Conservation (phyloP, 2,329 filamentous ascomycete species). For the Verticillium albo-atrum region DNA sequence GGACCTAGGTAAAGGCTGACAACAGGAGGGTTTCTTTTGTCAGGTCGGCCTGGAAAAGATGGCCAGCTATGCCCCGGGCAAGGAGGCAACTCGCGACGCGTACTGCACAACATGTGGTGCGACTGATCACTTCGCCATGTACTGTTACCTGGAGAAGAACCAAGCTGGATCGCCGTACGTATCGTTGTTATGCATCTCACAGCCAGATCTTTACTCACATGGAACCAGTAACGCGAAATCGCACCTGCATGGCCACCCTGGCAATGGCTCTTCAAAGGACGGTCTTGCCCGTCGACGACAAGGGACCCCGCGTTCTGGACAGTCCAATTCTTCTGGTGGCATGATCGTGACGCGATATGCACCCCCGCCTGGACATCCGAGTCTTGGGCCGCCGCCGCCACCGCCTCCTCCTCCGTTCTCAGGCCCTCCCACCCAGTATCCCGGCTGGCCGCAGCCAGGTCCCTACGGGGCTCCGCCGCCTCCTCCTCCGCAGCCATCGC, state of each 20-base stretch:
- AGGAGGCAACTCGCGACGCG: constrained; percentile 8
- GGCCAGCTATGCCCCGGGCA: constrained; percentile 4
- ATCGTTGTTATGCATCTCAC: neutral
- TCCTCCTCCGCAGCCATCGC: constrained; percentile 3
- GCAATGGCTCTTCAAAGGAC: neutral
- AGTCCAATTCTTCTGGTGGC: neutral
- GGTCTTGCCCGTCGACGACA: neutral
- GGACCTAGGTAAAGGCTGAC: no score
- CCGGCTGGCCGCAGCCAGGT: constrained; percentile 4
- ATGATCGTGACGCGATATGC: constrained; percentile 11
- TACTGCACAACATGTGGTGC: constrained; percentile 12
- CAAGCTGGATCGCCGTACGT: neutral
- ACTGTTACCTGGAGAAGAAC: neutral
- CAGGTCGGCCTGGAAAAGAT: neutral
- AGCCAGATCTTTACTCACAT: neutral
- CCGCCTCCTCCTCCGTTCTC: constrained; percentile 7
- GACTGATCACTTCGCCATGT: constrained; percentile 10
- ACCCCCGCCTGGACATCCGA: constrained; percentile 7
- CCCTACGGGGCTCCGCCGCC: constrained; percentile 5
- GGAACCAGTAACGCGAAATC: neutral
- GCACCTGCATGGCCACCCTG: neutral
- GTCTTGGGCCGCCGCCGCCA: constrained; percentile 9
- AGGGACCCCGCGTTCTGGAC: neutral
- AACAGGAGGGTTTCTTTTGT: no score
- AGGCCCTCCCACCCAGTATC: constrained; percentile 3